phyloP scores from a whole-genome alignment of 306 rosid genomes.

The Citrullus mucosospermus region DNA sequence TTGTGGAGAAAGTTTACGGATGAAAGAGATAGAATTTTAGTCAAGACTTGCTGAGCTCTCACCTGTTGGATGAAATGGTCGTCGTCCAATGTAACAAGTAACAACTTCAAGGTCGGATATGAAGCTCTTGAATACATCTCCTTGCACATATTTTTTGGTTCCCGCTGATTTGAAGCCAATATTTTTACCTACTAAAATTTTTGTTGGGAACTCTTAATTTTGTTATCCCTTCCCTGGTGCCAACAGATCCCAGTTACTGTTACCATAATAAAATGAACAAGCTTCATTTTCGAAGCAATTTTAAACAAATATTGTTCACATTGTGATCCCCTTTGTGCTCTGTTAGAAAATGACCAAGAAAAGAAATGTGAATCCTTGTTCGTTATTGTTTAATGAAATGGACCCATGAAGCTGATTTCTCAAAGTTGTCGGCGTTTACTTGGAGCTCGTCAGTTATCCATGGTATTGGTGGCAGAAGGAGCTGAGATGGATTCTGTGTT shows the following conservation, averaged over 20 bases:
- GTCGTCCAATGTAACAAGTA: constrained; percentile 19
- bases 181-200: constrained; percentile 24
- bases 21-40: constrained; percentile 24
- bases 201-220: constrained; percentile 23
- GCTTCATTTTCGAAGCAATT: background rate
- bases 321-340: background rate
- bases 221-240: constrained; percentile 37
- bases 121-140: constrained; percentile 25
- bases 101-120: constrained; percentile 35
- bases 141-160: constrained; percentile 20
- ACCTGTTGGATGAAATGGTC: constrained; percentile 27
- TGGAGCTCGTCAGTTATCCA: constrained; percentile 58
- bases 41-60: constrained; percentile 24
- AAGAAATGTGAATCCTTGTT: background rate
- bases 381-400: constrained; percentile 39
- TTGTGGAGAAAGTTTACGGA: constrained; percentile 9
- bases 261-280: background rate
- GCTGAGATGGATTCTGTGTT: constrained; percentile 17
- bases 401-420: constrained; percentile 70
- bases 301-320: background rate
- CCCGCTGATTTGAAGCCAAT: constrained; percentile 21
- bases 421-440: constrained; percentile 56
- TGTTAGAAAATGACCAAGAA: background rate
- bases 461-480: constrained; percentile 35
- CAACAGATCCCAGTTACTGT: constrained; percentile 38